A percentile compares a stretch with the other conserved stretches of the same genome.
These are phyloP conservation scores for Chytridiales sp. DNA, from an alignment of 371 early-diverging fungal genomes.

Conservation along the genomic window DNA sequence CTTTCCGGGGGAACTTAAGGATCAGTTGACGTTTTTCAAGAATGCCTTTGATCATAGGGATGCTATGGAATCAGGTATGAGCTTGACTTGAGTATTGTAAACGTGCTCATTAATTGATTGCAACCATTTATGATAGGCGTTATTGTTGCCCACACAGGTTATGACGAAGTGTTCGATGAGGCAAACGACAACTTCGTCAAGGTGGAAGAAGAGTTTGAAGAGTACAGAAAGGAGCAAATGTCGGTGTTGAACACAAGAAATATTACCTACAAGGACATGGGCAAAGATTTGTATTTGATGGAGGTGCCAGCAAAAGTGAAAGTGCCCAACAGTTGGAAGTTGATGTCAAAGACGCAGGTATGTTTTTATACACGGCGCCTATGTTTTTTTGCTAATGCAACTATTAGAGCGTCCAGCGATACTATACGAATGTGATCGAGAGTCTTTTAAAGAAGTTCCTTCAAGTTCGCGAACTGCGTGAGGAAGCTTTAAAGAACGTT, in stretches of 20 bases:
- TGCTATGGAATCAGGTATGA: slow-evolving; percentile 65
- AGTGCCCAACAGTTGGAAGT: slow-evolving; percentile 79
- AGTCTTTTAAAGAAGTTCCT: slow-evolving; percentile 68
- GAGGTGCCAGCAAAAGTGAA: slow-evolving; percentile 78
- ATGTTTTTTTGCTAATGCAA: not conserved
- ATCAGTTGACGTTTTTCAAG: slow-evolving; percentile 58
- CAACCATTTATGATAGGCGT: slow-evolving; percentile 37
- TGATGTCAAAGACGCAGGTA: slow-evolving; percentile 77
- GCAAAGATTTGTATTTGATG: slow-evolving; percentile 94
- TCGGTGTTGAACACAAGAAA: slow-evolving; percentile 45
- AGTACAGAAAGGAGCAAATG: slow-evolving; percentile 63
- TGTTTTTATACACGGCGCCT: slow-evolving; percentile 9
- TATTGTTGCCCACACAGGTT: slow-evolving; percentile 71
- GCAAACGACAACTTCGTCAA: slow-evolving; percentile 53
- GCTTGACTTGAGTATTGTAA: not conserved
- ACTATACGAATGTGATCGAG: slow-evolving; percentile 75
- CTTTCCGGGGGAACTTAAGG: slow-evolving; percentile 23
- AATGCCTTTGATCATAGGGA: slow-evolving; percentile 69
- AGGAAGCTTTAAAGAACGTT: slow-evolving; percentile 67
- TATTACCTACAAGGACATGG: slow-evolving; percentile 76
- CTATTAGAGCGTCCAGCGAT: slow-evolving; percentile 75
- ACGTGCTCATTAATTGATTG: no score
- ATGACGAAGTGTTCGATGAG: slow-evolving; percentile 75
- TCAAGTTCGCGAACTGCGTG: slow-evolving; percentile 84
- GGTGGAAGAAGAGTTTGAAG: slow-evolving; percentile 65